Conservation (phyloP, 805 yeast genomes). For the Kuraishia molischiana region DNA sequence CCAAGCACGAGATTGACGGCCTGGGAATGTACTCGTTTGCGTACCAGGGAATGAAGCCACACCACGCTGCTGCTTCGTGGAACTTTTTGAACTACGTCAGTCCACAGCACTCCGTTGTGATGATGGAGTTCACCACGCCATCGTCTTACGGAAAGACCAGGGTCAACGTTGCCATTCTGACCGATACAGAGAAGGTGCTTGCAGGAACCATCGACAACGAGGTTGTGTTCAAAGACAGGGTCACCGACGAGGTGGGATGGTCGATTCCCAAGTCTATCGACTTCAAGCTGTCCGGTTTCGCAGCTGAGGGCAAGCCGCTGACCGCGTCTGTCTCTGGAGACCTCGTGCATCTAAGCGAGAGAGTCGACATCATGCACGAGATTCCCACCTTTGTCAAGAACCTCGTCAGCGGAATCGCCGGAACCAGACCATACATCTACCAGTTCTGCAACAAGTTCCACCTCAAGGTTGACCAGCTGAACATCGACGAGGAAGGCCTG, state of each 20-base stretch:
- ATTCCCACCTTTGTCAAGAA: constrained; percentile 90
- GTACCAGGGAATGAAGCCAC: constrained; percentile 97
- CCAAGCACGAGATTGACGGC: constrained; percentile 25
- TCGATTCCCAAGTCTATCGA: constrained; percentile 64
- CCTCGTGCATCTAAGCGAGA: constrained; percentile 58
- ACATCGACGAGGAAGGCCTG: constrained; percentile 45
- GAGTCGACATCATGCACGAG: constrained; percentile 97
- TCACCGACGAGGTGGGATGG: constrained; percentile 84
- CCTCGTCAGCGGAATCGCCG: constrained; percentile 89
- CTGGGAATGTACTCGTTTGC: constrained; percentile 89
- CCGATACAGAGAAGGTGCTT: constrained; percentile 53
- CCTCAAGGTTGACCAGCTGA: constrained; percentile 30
- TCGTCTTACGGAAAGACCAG: constrained; percentile 74
- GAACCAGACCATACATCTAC: constrained; percentile 93
- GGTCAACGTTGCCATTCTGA: constrained; percentile 71
- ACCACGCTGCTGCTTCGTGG: constrained; percentile 97
- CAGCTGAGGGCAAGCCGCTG: constrained; percentile 25
- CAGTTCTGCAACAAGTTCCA: constrained; percentile 69
- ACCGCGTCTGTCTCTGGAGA: constrained; percentile 49
- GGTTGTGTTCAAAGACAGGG: constrained; percentile 45
- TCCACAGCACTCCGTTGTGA: constrained; percentile 57
- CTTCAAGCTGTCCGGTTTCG: constrained; percentile 37
- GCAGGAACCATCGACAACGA: constrained; percentile 51
- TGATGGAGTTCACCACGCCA: constrained; percentile 96
- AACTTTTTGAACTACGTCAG: constrained; percentile 88